phyloP scores from a whole-genome alignment of 768 basidiomycete species.

The Termitomyces sp. region DNA sequence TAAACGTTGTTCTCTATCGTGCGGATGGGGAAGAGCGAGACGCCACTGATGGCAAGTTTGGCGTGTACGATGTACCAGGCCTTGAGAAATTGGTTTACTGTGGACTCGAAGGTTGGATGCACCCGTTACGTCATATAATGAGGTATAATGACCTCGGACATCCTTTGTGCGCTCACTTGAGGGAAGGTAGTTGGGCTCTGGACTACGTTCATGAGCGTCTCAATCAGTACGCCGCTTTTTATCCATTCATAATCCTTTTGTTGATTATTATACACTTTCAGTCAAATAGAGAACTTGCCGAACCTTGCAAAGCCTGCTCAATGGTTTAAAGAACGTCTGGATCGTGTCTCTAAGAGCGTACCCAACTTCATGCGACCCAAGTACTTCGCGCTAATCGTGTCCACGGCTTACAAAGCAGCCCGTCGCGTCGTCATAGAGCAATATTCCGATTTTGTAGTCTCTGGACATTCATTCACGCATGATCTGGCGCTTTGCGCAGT shows the following conservation, averaged over 20 bases:
- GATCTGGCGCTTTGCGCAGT: slow-evolving; percentile 81
- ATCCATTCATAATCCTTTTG: background rate
- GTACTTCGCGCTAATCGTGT: slow-evolving; percentile 91
- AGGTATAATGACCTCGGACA: slow-evolving; percentile 91
- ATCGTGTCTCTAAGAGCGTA: slow-evolving; percentile 65
- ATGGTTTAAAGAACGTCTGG: slow-evolving; percentile 90
- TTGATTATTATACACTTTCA: slow-evolving; percentile 24
- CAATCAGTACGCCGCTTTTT: slow-evolving; percentile 50
- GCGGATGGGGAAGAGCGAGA: slow-evolving; percentile 91
- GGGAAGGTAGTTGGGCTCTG: slow-evolving; percentile 88
- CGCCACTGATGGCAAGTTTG: slow-evolving; percentile 76
- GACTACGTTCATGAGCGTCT: slow-evolving; percentile 80
- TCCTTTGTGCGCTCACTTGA: slow-evolving; percentile 80
- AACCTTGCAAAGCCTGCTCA: slow-evolving; percentile 63
- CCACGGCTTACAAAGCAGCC: slow-evolving; percentile 90
- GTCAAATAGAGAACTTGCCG: slow-evolving; percentile 62
- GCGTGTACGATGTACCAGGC: slow-evolving; percentile 78
- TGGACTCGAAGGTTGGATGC: slow-evolving; percentile 98
- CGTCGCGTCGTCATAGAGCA: slow-evolving; percentile 82
- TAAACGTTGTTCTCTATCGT: slow-evolving; percentile 85
- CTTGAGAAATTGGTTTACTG: slow-evolving; percentile 81
- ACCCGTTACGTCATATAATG: slow-evolving; percentile 79
- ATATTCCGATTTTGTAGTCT: slow-evolving; percentile 79
- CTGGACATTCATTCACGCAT: slow-evolving; percentile 87
- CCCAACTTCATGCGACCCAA: slow-evolving; percentile 93